These are phyloP conservation scores for Naematelia encephala DNA, from an alignment of 768 basidiomycete species.

Conservation along the genomic window DNA sequence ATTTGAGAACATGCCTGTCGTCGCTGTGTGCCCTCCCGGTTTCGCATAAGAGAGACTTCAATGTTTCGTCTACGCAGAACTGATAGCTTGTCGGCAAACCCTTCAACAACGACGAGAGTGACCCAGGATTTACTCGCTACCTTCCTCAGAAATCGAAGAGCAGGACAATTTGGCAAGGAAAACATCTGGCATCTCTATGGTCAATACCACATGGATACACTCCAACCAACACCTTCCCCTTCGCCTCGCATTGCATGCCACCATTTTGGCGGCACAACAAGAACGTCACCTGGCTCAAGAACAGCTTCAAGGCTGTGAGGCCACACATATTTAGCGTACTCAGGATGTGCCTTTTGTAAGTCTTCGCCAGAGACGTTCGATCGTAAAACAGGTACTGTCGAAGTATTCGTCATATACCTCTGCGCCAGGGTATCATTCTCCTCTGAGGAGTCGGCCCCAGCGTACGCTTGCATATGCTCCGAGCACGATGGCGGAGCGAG, in stretches of 20 bases:
- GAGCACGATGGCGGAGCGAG: conserved; percentile 65
- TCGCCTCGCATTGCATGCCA: conserved; percentile 49
- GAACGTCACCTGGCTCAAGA: conserved; percentile 74
- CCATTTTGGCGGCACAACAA: conserved; percentile 78
- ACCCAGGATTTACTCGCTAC: too few species aligned
- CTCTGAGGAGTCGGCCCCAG: background rate
- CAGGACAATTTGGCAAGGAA: background rate
- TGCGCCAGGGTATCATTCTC: conserved; percentile 8
- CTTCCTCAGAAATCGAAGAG: too few species aligned
- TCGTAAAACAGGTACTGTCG: conserved; percentile 72
- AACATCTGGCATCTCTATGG: background rate
- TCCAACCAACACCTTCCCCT: conserved; percentile 42
- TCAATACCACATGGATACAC: conserved; percentile 49
- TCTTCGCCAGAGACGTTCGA: conserved; percentile 5
- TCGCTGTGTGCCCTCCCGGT: too few species aligned
- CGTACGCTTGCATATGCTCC: conserved; percentile 58
- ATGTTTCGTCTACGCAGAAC: too few species aligned
- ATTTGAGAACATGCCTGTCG: too few species aligned
- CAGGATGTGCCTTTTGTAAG: conserved; percentile 50
- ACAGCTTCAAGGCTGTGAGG: conserved; percentile 62
- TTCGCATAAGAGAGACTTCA: too few species aligned
- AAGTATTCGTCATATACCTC: conserved; percentile 73
- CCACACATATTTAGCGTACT: conserved; percentile 61
- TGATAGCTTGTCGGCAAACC: too few species aligned
- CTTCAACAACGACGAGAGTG: too few species aligned